Evolutionary conservation across 768 basidiomycete genomes (phyloP).

Genomic region (Leccinellum albellum): DNA sequence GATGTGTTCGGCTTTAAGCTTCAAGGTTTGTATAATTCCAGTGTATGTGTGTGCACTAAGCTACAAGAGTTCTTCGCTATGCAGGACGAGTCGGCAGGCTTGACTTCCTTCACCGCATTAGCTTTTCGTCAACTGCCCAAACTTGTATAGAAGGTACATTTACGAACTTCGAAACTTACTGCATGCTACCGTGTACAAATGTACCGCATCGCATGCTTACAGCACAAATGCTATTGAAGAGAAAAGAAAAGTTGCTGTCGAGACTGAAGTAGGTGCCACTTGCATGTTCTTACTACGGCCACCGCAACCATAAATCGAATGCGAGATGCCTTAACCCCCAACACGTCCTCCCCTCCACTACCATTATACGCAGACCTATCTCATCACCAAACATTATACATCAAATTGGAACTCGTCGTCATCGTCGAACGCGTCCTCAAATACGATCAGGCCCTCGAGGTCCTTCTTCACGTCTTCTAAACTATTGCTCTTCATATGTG

Average conservation of each 20-base stretch:
- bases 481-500: slow-evolving; percentile 19
- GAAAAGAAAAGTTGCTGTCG: neutral
- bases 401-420: slow-evolving; percentile 30
- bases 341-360: neutral
- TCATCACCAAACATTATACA: slow-evolving; percentile 12
- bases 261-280: slow-evolving; percentile 1
- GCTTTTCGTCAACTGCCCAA: neutral
- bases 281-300: slow-evolving; percentile 7
- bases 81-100: neutral
- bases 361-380: neutral
- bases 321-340: neutral
- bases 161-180: neutral
- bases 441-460: slow-evolving; percentile 29
- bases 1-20: too few relatives aligned
- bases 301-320: slow-evolving; percentile 20
- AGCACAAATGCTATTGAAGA: slow-evolving; percentile 11
- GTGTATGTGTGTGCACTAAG: neutral
- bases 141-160: neutral
- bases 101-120: too few relatives aligned
- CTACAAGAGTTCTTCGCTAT: neutral
- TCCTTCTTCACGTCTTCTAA: slow-evolving; percentile 31
- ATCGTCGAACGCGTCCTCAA: slow-evolving; percentile 25
- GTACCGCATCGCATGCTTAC: neutral
- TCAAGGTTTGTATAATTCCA: neutral
- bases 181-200: slow-evolving; percentile 6